Conservation (phyloP, 768 basidiomycete genomes). For the Pisolithus marmoratus region DNA sequence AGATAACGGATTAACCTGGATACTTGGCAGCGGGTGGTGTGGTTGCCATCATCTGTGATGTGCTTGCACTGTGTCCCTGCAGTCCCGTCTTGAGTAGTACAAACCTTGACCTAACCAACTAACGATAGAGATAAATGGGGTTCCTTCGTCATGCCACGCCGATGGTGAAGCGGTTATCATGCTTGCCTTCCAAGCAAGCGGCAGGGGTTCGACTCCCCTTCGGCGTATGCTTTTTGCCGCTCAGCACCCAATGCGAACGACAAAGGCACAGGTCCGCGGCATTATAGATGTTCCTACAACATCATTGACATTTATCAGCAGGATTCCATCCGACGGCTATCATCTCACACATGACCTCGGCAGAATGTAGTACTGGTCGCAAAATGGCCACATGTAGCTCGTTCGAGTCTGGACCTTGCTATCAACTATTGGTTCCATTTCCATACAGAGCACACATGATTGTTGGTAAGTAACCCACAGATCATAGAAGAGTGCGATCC, state of each 20-base stretch:
- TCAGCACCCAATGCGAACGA: not conserved
- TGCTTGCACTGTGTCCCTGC: too few relatives aligned
- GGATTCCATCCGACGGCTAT: too few relatives aligned
- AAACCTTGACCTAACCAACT: too few relatives aligned
- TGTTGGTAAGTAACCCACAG: not conserved
- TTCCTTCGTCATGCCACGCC: slow-evolving; percentile 23
- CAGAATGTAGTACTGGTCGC: too few relatives aligned
- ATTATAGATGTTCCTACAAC: too few relatives aligned
- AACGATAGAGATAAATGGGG: too few relatives aligned
- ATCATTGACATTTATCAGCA: too few relatives aligned
- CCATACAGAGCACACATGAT: not conserved
- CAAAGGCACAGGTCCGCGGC: too few relatives aligned
- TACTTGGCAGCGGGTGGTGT: not conserved
- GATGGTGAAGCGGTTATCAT: slow-evolving; percentile 92
- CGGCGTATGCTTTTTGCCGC: slow-evolving; percentile 28
- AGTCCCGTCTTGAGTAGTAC: too few relatives aligned
- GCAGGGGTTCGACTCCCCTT: slow-evolving; percentile 78
- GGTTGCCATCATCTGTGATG: not conserved
- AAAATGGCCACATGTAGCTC: too few relatives aligned
- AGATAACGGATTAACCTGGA: not conserved
- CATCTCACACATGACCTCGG: too few relatives aligned
- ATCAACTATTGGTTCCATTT: not conserved
- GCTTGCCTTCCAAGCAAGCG: slow-evolving; percentile 83
- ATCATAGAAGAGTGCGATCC: not conserved
- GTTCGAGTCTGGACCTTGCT: too few relatives aligned